Evolutionary conservation across 345 rosid genomes (phyloP), one percentile per base, ranked within the genome.

Genomic region (Angophora floribunda): DNA sequence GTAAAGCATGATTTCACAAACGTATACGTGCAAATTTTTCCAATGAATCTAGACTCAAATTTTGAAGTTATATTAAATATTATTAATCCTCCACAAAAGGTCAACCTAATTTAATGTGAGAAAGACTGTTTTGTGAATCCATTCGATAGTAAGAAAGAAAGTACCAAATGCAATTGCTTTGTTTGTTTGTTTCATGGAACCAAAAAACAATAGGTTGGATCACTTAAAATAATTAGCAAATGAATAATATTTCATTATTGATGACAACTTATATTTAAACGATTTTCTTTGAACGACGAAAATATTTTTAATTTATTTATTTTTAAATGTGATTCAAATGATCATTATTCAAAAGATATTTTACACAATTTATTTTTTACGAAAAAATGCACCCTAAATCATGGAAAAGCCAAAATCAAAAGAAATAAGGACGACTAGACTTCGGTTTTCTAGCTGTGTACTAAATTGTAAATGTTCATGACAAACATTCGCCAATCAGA

Each of bases 1-100:
- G 6, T 5, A 0, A 63, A 63, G 10, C 5, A 0, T 63, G 14
- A 19, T 75, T 19, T 19, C 7, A 41, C 7, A 19, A 1, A 19
- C 19, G 2, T 3, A 19, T 0, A 0, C 7, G 11, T 1, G 0
- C 14, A 55, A 57, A 57, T 57, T 57, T 4, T 22, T 22, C n/a
- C 3, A 5, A 24, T 24, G 30, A 24, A 9, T 10, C 6, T 11
- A 3, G 0, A 4, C 3, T 10, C 3, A 9, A 24, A 5, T 24
- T 59, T 59, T 50, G 2, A 7, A 32, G 45, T 70, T 36, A 44
- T 17, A 36, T 4, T 26, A 19, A 9, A 19, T 36, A 47, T 17
- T 32, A 70, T 70, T 36, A 16, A 17, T 67, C 12, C 1, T 16
- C 6, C 2, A 0, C 3, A 12, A 67, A 67, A 65, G 67, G 15